Evolutionary conservation across 169 alveolate genomes (phyloP), one percentile per base, ranked within the genome.

Genomic region (Eimeria falciformis): DNA sequence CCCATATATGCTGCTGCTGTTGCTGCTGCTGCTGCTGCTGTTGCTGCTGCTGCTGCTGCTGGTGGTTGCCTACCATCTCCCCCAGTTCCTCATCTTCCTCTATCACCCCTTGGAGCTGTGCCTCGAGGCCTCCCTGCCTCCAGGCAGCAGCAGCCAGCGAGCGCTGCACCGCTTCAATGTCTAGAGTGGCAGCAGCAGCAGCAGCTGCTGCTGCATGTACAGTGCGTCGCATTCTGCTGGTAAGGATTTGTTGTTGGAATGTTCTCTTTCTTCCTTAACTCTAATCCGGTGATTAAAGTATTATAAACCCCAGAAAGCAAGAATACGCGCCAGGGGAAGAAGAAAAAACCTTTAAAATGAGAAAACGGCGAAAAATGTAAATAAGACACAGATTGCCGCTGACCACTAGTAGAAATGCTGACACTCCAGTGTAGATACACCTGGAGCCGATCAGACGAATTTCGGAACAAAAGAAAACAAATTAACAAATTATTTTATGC

Each of bases 11-110:
- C 27, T n/a, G 71, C 71, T 58, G 71, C 71, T 58, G 71, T 25
- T 58, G 71, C 71, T 58, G 71, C 71, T 58, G 71, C 71, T 58
- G 62, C 62, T 50, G 71, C 71, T 58, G 71, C 58, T 47, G 58
- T 14, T 47, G 58, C 58, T 47, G 58, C 58, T 47, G 58, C 14
- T 47, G 58, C 58, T 47, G 58, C 58, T 6, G 58, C 58, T 14
- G 58, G 6, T 47, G 14, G 14, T 47, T 6, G 58, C 14, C 58
- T 47, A 9, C 75, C 33, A 5, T 25, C 25, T 62, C 75, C 11
- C 25, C 75, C 25, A 12, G 33, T n/a, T 62, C 75, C 11, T 62
- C 75, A 5, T 62, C 75, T 25, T 62, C 75, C 75, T 62, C 75
- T 5, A 62, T 25, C 9, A 62, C 75, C 25, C 75, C 75, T 25